Conservation (phyloP, 2,329 filamentous ascomycete genomes). For the Claviceps arundinis region DNA sequence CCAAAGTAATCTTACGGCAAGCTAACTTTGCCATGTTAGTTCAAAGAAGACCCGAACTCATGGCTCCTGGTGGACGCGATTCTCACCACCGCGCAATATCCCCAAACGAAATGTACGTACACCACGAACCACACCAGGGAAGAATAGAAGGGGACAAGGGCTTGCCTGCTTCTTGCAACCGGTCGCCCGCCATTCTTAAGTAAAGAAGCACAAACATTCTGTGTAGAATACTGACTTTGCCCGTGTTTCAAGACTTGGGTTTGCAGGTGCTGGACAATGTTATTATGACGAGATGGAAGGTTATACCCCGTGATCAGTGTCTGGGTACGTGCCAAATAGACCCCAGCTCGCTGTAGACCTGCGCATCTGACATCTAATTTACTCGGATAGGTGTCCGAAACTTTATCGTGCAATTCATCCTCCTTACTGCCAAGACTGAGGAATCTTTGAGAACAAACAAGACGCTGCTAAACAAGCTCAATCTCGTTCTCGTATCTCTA, state of each 20-base stretch:
- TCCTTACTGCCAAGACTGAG: conserved; percentile 81
- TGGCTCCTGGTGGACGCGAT: conserved; percentile 98
- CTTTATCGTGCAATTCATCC: conserved; percentile 97
- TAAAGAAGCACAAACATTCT: not conserved
- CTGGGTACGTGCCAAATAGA: conserved; percentile 45
- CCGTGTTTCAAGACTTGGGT: conserved; percentile 54
- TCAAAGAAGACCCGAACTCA: conserved; percentile 97
- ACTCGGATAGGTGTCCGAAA: conserved; percentile 74
- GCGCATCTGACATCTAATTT: conserved; percentile 5
- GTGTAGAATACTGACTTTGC: conserved; percentile 10
- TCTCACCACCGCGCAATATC: conserved; percentile 80
- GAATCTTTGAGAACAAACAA: conserved; percentile 74
- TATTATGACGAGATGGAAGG: conserved; percentile 98
- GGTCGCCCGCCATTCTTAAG: not conserved
- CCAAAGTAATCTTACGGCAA: not conserved
- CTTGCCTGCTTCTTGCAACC: not conserved
- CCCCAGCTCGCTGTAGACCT: not conserved
- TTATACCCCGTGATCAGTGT: conserved; percentile 89
- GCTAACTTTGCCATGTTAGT: conserved; percentile 38
- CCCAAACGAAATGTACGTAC: conserved; percentile 84
- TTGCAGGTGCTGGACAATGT: conserved; percentile 96
- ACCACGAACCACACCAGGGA: not conserved
- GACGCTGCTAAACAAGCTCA: conserved; percentile 93
- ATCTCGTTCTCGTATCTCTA: conserved; percentile 91
- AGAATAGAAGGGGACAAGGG: not conserved